A percentile compares a stretch with the other conserved stretches of the same genome.
These are phyloP conservation scores for Eimeria sp. DNA, from an alignment of 169 alveolate genomes.

Conservation along the genomic window DNA sequence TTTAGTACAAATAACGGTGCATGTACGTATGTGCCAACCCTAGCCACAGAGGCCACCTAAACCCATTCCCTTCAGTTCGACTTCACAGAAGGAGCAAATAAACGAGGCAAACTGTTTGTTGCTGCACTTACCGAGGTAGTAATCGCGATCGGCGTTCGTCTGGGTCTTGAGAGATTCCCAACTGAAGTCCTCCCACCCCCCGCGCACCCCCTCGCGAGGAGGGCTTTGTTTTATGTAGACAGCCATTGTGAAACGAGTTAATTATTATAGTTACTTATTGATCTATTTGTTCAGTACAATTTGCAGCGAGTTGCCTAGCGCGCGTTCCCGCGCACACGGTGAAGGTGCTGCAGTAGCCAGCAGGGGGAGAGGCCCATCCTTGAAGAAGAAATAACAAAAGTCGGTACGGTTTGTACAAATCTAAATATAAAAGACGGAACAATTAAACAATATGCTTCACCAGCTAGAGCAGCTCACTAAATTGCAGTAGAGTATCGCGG, in stretches of 20 bases:
- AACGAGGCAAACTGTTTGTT: not conserved
- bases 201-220: slow-evolving; percentile 84
- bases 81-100: not conserved
- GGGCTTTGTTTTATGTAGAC: slow-evolving; percentile 78
- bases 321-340: slow-evolving; percentile 15
- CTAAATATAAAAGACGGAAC: not conserved
- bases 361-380: not conserved
- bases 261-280: not conserved
- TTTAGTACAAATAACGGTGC: not conserved
- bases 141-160: slow-evolving; percentile 73
- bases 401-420: not conserved
- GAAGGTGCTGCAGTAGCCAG: not conserved
- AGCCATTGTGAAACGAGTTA: slow-evolving; percentile 40
- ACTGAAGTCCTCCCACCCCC: slow-evolving; percentile 80
- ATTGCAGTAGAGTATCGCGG: not conserved
- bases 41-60: not conserved
- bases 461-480: not conserved
- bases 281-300: not conserved
- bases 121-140: slow-evolving; percentile 70
- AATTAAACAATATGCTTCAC: not conserved
- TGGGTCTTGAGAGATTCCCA: slow-evolving; percentile 76
- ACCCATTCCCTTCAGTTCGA: not conserved
- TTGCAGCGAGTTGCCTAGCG: not conserved
- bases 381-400: not conserved
- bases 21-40: not conserved